A percentile compares a stretch with the other conserved stretches of the same genome.
phyloP scores from a whole-genome alignment of 2,329 filamentous ascomycete genomes.

The Anisogramma anomala region DNA sequence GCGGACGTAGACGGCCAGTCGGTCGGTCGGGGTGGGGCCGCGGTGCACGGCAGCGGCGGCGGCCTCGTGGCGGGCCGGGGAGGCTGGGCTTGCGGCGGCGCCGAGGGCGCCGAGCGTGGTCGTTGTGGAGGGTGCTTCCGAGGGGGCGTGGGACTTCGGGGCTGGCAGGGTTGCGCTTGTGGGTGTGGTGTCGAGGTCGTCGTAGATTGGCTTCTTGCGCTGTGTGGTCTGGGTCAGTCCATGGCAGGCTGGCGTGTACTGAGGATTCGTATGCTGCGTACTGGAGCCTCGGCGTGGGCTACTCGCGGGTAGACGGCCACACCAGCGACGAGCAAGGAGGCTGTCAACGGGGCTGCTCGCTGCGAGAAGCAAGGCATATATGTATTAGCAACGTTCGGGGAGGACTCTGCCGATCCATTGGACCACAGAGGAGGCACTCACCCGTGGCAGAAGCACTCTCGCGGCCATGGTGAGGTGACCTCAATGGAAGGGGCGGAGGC shows the following conservation, averaged over 20 bases:
- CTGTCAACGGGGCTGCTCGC: slow-evolving; percentile 43
- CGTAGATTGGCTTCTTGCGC: slow-evolving; percentile 68
- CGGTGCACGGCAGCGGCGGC: slow-evolving; percentile 19
- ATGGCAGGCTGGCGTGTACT: background rate
- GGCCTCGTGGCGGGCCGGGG: slow-evolving; percentile 19
- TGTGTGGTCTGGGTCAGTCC: slow-evolving; percentile 18
- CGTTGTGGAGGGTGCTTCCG: slow-evolving; percentile 22
- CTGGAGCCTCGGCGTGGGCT: slow-evolving; percentile 41
- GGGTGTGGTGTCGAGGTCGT: slow-evolving; percentile 43
- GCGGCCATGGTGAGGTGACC: slow-evolving; percentile 44
- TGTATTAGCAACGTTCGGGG: background rate
- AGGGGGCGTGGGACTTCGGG: slow-evolving; percentile 16
- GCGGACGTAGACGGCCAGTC: slow-evolving; percentile 73
- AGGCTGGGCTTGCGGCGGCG: slow-evolving; percentile 21
- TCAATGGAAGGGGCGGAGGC: slow-evolving; percentile 31
- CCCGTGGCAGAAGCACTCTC: slow-evolving; percentile 47
- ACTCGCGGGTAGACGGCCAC: slow-evolving; percentile 36
- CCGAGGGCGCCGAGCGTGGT: slow-evolving; percentile 22
- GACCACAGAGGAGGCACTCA: slow-evolving; percentile 21
- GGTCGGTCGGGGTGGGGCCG: slow-evolving; percentile 73
- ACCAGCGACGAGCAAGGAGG: slow-evolving; percentile 37
- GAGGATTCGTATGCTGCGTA: slow-evolving; percentile 11
- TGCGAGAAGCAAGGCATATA: slow-evolving; percentile 26
- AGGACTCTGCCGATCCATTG: slow-evolving; percentile 12
- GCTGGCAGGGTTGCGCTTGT: slow-evolving; percentile 13